Base-by-base conservation (phyloP, 805 yeast species). In the Starmera caribaea region DNA sequence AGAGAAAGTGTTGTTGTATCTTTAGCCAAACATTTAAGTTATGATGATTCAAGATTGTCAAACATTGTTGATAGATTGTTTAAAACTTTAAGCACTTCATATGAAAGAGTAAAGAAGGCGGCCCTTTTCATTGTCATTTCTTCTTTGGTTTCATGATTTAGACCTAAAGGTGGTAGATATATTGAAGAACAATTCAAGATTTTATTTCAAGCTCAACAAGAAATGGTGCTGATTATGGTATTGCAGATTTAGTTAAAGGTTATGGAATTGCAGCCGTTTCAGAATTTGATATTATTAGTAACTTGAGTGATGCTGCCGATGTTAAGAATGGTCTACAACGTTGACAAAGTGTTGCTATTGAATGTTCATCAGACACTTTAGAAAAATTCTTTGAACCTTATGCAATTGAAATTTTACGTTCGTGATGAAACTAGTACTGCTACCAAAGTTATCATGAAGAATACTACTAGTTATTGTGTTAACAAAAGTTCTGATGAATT, bases 211-310 rank as follows among this genome's bases (percentile, higher is more conserved):
- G 61, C 34, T 58, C 69, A 5, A 61, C 63, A 6, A 73, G 96
- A 55, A 73, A 89, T 47, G 98, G 97, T 54, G 90, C 96, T 2
- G 97, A 97, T 1, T 88, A 85, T 63, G 98, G 97, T 59, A n/a
- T n/a, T n/a, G n/a, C n/a, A n/a, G n/a, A n/a, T n/a, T n/a, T n/a
- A n/a, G n/a, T n/a, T n/a, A n/a, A n/a, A n/a, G n/a, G n/a, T n/a
- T n/a, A n/a, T n/a, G n/a, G n/a, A n/a, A n/a, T n/a, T n/a, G n/a
- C n/a, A n/a, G n/a, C n/a, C n/a, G n/a, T n/a, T n/a, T n/a, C n/a
- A n/a, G n/a, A n/a, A n/a, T n/a, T n/a, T n/a, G n/a, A n/a, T n/a
- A n/a, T n/a, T n/a, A n/a, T n/a, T n/a, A n/a, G n/a, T n/a, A n/a
- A n/a, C n/a, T n/a, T n/a, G n/a, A 71, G 75, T 6, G 88, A 81